Evolutionary conservation across 1,284 basidiomycete genomes (phyloP), one percentile per base, ranked within the genome.

Genomic region (Pseudozyma pruni): DNA sequence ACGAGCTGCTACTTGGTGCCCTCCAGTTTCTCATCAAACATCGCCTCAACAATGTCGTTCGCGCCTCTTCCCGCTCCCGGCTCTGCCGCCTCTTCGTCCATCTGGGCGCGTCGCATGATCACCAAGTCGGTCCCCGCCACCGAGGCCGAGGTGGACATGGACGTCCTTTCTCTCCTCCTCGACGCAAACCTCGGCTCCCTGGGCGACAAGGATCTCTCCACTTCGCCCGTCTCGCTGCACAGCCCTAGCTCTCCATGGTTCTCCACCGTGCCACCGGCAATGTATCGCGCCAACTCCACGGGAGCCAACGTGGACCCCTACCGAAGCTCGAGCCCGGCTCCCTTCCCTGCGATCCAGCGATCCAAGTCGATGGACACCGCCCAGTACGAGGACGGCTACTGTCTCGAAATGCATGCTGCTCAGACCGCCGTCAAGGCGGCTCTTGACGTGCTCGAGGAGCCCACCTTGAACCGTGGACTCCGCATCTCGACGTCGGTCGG

Each of bases 401-500:
- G 35, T n/a, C 25, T 63, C 16, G 67, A 70, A 39, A 60, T 70
- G 53, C 67, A 70, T 14, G 54, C 67, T 1, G 67, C 67, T 10
- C 67, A 70, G 32, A 64, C 57, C 1, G 67, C 67, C 11, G 67
- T 70, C 52, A 60, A 60, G 34, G 56, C 60, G n/a, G 67, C 67
- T 2, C 39, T 70, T 5, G 60, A 70, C 14, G 67, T 70, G 13
- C 32, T 70, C 2, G 54, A 59, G 22, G 60, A 68, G 6, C 54
- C 63, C 1, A 42, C 25, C 9, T 31, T 54, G 10, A 33, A 22
- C 16, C 48, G 47, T 2, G 51, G 51, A 1, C 33, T 59, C 3
- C 46, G 62, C 8, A 66, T 66, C 33, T 42, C 56, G 1, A 66
- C 62, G 0, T 14, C 19, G 14, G 14, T 22, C 16, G 19, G n/a